A percentile compares a stretch with the other conserved stretches of the same genome.
Conservation (phyloP, 129 eudicot genomes). For the Flaveria robusta region DNA sequence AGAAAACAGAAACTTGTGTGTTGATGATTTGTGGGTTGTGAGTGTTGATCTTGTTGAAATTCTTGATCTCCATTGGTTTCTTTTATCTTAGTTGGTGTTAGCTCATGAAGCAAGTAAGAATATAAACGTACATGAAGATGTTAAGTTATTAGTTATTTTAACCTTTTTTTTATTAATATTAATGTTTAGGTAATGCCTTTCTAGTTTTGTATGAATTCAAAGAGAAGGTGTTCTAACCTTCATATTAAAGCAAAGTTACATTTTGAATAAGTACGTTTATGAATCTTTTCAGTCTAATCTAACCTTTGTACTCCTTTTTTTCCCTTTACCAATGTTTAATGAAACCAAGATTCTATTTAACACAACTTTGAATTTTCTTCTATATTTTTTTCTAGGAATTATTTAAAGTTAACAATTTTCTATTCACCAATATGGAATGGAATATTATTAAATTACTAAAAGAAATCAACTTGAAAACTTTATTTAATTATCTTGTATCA, state of each 20-base stretch:
- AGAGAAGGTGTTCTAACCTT: constrained; percentile 38
- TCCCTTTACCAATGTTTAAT: no score
- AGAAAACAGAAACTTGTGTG: background rate
- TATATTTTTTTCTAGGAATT: no score
- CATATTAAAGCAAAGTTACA: constrained; percentile 22
- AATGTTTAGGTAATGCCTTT: constrained; percentile 2
- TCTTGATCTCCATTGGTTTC: constrained; percentile 12
- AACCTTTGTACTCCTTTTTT: no score
- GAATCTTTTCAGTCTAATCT: background rate
- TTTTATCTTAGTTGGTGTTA: constrained; percentile 27
- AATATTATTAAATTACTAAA: no score
- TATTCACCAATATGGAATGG: no score
- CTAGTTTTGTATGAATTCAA: background rate
- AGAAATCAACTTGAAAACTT: no score
- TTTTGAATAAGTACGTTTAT: background rate
- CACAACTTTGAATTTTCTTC: no score
- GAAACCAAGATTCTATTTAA: no score
- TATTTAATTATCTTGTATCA: no score
- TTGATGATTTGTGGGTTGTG: background rate
- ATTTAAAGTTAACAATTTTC: no score
- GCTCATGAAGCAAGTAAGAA: constrained; percentile 37
- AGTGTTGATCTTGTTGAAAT: background rate
- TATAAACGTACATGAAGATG: constrained; percentile 28
- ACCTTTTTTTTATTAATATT: background rate
- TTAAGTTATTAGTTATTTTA: background rate